These are phyloP conservation scores for Nigrospora oryzae DNA, from an alignment of 2,329 filamentous ascomycete species.

Conservation along the genomic window DNA sequence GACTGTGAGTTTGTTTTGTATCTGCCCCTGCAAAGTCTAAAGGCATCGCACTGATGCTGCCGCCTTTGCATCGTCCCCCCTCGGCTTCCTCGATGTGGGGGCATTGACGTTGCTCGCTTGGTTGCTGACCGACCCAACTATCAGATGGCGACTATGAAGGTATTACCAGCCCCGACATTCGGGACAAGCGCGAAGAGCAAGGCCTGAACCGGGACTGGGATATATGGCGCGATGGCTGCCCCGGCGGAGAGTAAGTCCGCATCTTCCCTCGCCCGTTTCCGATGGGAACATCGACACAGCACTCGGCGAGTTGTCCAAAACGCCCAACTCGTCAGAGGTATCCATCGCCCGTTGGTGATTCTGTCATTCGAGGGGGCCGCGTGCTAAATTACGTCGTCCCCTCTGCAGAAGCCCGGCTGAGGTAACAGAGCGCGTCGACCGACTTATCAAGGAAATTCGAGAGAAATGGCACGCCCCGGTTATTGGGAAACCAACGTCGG, in stretches of 20 bases:
- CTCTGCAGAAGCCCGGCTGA: constrained; percentile 56
- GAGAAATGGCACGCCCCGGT: constrained; percentile 53
- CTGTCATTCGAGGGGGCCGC: too few species aligned
- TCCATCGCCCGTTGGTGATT: too few species aligned
- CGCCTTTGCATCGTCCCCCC: too few species aligned
- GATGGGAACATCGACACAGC: not conserved
- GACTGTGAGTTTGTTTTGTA: constrained; percentile 37
- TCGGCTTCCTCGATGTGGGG: too few species aligned
- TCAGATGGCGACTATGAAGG: constrained; percentile 72
- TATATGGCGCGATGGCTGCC: constrained; percentile 86
- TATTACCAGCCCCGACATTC: constrained; percentile 63
- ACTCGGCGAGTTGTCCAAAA: too few species aligned
- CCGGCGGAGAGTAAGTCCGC: constrained; percentile 66
- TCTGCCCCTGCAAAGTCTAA: too few species aligned
- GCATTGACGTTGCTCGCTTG: too few species aligned
- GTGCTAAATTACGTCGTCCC: not conserved
- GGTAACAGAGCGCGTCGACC: constrained; percentile 64
- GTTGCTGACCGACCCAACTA: not conserved
- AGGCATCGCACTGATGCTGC: too few species aligned
- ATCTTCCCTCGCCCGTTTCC: not conserved
- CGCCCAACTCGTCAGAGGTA: too few species aligned
- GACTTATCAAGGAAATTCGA: constrained; percentile 67
- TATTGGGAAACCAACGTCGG: constrained; percentile 43
- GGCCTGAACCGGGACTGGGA: constrained; percentile 61
- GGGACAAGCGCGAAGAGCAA: constrained; percentile 42